Evolutionary conservation across 2,329 filamentous ascomycete species (phyloP).

Genomic region (Fonsecaea erecta): DNA sequence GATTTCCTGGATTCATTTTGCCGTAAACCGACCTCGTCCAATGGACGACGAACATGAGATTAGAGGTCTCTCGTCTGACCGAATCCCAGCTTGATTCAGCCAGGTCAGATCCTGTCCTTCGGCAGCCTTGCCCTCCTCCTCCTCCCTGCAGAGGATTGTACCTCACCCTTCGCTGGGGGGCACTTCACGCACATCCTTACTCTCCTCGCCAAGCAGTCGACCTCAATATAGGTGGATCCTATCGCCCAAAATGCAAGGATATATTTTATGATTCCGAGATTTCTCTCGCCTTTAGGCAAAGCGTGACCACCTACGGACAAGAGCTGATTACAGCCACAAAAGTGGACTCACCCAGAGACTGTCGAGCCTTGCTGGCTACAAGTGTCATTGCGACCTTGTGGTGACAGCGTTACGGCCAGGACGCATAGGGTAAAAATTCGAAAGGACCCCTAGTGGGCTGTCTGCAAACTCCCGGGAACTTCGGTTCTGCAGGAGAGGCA

Average conservation of each 20-base stretch:
- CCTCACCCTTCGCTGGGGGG: not conserved
- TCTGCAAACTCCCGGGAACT: conserved; percentile 20
- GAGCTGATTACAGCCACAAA: conserved; percentile 13
- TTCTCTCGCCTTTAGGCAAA: not conserved
- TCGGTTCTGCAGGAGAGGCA: conserved; percentile 15
- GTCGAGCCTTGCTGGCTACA: conserved; percentile 11
- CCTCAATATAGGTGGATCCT: not conserved
- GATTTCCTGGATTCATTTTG: not conserved
- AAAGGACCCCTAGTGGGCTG: conserved; percentile 9
- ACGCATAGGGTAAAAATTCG: conserved; percentile 18
- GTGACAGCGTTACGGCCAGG: conserved; percentile 11
- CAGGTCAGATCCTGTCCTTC: not conserved
- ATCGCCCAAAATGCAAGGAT: not conserved
- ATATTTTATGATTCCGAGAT: not conserved
- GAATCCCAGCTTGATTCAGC: not conserved
- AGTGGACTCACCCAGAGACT: conserved; percentile 20
- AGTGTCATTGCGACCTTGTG: not conserved
- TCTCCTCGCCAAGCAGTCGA: not conserved
- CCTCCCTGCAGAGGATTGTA: conserved; percentile 1
- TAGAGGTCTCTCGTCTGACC: not conserved
- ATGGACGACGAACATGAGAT: not conserved
- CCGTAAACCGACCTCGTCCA: not conserved
- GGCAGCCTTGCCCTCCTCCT: not conserved
- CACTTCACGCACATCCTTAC: not conserved
- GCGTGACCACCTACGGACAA: conserved; percentile 9